These are phyloP conservation scores for Fusarium acutatum DNA, from an alignment of 2,329 filamentous ascomycete species.

Conservation along the genomic window DNA sequence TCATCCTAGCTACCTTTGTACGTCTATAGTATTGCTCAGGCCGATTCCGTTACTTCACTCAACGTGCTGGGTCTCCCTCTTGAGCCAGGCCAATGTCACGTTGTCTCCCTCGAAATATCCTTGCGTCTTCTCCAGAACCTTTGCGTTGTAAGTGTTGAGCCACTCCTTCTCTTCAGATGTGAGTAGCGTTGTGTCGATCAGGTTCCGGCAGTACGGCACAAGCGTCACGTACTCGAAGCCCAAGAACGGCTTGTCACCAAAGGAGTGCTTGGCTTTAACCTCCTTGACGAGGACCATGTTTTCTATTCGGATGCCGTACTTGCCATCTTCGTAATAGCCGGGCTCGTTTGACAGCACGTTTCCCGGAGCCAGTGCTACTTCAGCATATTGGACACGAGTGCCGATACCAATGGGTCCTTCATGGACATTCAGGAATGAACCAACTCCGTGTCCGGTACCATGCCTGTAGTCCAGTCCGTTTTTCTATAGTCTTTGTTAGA, in stretches of 20 bases:
- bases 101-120: conserved; percentile 77
- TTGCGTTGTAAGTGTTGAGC: conserved; percentile 85
- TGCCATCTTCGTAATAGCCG: conserved; percentile 95
- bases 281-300: conserved; percentile 93
- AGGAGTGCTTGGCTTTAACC: conserved; percentile 84
- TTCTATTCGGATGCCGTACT: conserved; percentile 95
- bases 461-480: conserved; percentile 93
- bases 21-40: conserved; percentile 54
- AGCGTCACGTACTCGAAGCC: conserved; percentile 98
- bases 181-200: conserved; percentile 80
- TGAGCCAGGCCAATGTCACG: conserved; percentile 79
- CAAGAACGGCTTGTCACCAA: conserved; percentile 92
- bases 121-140: conserved; percentile 84
- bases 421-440: conserved; percentile 95
- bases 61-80: conserved; percentile 81
- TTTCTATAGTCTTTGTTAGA: conserved; percentile 43
- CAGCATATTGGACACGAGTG: conserved; percentile 88
- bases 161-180: conserved; percentile 80
- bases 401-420: conserved; percentile 97
- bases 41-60: conserved; percentile 26
- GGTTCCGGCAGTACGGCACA: conserved; percentile 90
- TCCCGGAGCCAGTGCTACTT: conserved; percentile 87
- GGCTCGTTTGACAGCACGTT: conserved; percentile 97
- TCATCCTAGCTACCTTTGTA: conserved; percentile 67
- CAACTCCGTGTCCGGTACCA: conserved; percentile 94